Base-by-base conservation (phyloP, 176 grass and related monocot species). In the Oropetium thomaeum region DNA sequence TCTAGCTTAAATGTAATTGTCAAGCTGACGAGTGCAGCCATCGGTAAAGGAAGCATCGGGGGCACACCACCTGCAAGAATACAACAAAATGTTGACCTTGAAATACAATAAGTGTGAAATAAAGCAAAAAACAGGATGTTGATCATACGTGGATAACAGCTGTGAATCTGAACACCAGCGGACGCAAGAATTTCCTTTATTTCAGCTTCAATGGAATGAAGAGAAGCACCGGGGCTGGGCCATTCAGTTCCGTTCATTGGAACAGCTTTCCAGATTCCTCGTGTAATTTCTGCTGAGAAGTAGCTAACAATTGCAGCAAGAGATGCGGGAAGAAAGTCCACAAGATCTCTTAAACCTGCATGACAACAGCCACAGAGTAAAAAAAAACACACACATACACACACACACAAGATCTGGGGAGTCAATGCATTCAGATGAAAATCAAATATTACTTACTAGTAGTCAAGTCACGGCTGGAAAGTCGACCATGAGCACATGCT, bases 1-100 rank as follows among this genome's bases (percentile, higher is more conserved):
- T 99, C 96, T 23, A 99, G 69, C 77, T 99, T 99, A 86, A 99
- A 99, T 51, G 96, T 99, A 67, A 99, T 99, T 8, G 96, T 95
- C 81, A 99, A 87, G 85, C 91, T 92, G 29, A 99, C 89, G 7
- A 99, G 89, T 61, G 89, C 96, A 22, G 96, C 96, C 96, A 99
- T 95, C 14, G 96, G 96, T 81, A 99, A 81, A 69, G 96, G 96
- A 57, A 99, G 91, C 89, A 99, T 92, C 45, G 96, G 96, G 2
- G 91, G 96, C 73, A 90, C 81, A 35, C 89, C 91, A 84, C 89
- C 96, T 99, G 73, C 64, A 79, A 74, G 76, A 84, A 57, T 55
- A 75, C 14, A 78, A 40, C n/a, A n/a, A 16, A 67, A 51, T 11
- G n/a, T 27, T 32, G 17, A 41, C 33, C 4, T 25, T 74, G 9